Percentiles rank a stretch among this genome's conserved stretches.
These are phyloP conservation scores for Tulasnella sp. DNA, from an alignment of 768 basidiomycete genomes.

Conservation along the genomic window DNA sequence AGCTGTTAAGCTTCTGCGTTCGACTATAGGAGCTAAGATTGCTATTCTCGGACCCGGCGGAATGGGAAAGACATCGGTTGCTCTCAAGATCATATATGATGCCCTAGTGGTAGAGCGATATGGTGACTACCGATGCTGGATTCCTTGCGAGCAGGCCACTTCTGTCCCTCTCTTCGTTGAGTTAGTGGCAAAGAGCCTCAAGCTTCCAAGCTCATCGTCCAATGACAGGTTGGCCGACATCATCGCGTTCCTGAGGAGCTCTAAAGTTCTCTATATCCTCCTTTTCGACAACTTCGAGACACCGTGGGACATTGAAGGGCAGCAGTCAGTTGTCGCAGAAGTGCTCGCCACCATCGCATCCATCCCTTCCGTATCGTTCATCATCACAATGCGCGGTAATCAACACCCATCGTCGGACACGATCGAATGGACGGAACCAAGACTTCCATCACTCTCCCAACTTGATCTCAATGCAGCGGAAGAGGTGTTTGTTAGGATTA, in stretches of 20 bases:
- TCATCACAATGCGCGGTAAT: background rate
- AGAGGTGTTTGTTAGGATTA: background rate
- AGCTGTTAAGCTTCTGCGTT: no score
- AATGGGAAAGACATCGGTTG: background rate
- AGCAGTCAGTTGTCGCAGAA: background rate
- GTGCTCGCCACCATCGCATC: background rate
- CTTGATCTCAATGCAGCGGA: background rate
- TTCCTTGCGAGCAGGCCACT: slow-evolving; percentile 1
- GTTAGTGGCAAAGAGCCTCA: background rate
- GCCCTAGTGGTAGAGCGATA: background rate
- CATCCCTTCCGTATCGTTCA: background rate
- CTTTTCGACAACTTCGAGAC: slow-evolving; percentile 1
- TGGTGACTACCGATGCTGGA: background rate
- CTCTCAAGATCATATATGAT: background rate
- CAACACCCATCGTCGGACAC: background rate
- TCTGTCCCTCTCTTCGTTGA: background rate
- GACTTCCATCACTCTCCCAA: background rate
- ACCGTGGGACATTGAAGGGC: background rate
- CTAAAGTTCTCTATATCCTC: no score
- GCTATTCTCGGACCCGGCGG: background rate
- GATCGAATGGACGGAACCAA: background rate
- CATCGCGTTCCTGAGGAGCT: no score
- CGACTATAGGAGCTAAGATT: background rate
- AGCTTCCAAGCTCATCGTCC: no score
- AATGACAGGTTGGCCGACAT: background rate